A percentile compares a stretch with the other conserved stretches of the same genome.
phyloP scores from a whole-genome alignment of 2,329 filamentous ascomycete species.

The Trichoderma sp. region DNA sequence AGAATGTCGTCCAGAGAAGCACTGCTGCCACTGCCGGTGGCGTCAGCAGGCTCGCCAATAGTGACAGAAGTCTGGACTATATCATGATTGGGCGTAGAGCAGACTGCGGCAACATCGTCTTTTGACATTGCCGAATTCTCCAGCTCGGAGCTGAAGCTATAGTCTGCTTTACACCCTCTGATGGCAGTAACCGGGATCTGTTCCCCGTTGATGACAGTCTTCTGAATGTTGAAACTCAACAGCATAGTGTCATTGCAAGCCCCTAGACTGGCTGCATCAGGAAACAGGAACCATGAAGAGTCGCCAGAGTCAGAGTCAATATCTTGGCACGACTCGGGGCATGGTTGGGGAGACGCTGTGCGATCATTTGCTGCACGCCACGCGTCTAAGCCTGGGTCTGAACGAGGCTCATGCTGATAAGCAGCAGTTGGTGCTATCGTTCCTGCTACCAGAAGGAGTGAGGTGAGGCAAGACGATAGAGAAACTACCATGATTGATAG shows the following conservation, averaged over 20 bases:
- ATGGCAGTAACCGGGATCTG: background rate
- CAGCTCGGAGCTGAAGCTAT: background rate
- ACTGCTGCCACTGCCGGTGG: background rate
- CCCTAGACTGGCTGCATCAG: background rate
- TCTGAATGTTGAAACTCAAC: background rate
- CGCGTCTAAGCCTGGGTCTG: background rate
- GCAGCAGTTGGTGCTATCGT: background rate
- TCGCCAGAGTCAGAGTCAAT: background rate
- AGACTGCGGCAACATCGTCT: conserved; percentile 12
- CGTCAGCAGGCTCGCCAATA: background rate
- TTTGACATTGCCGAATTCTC: background rate
- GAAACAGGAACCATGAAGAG: conserved; percentile 7
- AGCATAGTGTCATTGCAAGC: conserved; percentile 14
- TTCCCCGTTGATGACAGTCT: background rate
- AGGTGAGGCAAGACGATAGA: background rate
- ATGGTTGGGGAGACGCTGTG: background rate
- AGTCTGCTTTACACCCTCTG: background rate
- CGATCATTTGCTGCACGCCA: conserved; percentile 1
- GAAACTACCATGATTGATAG: background rate
- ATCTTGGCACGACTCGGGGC: conserved; percentile 6
- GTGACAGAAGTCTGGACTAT: background rate
- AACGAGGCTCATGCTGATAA: background rate
- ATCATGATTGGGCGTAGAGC: conserved; percentile 11
- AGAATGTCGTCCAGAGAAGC: background rate
- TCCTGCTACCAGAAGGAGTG: background rate